A percentile compares a stretch with the other conserved stretches of the same genome.
These are phyloP conservation scores for Drechslera avenae DNA, from an alignment of 2,329 filamentous ascomycete genomes.

Conservation along the genomic window DNA sequence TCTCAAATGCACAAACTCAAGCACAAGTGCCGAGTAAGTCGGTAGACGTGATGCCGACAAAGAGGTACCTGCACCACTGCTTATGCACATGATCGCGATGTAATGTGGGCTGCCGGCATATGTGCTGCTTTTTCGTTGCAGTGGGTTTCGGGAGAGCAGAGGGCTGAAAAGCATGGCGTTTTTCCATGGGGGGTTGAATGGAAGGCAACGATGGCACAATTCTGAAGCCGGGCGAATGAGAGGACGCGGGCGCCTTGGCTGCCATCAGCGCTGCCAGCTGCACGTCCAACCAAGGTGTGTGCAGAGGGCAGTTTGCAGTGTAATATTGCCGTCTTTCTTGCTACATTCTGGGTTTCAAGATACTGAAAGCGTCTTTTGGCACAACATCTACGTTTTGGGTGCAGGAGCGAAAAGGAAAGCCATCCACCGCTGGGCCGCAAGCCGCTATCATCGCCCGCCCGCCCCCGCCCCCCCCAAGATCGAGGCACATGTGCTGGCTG, in stretches of 20 bases:
- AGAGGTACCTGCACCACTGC: neutral
- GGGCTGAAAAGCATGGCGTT: conserved; percentile 4
- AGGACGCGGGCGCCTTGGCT: conserved; percentile 2
- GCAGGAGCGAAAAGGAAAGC: too few species aligned
- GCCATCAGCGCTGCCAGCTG: neutral
- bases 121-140: conserved; percentile 11
- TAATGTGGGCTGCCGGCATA: conserved; percentile 20
- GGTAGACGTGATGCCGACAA: neutral
- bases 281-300: neutral
- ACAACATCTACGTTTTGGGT: neutral
- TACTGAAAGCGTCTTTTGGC: too few species aligned
- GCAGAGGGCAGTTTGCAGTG: neutral
- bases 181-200: conserved; percentile 9
- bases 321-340: neutral
- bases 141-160: conserved; percentile 10
- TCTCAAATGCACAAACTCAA: too few species aligned
- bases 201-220: conserved; percentile 1
- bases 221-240: conserved; percentile 13
- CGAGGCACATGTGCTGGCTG: neutral
- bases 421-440: too few species aligned
- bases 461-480: too few species aligned
- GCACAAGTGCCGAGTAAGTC: neutral
- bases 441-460: too few species aligned
- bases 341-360: neutral
- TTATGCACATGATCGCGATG: conserved; percentile 24